Base-by-base conservation (phyloP, 805 yeast genomes). In the Pichia paraexigua region DNA sequence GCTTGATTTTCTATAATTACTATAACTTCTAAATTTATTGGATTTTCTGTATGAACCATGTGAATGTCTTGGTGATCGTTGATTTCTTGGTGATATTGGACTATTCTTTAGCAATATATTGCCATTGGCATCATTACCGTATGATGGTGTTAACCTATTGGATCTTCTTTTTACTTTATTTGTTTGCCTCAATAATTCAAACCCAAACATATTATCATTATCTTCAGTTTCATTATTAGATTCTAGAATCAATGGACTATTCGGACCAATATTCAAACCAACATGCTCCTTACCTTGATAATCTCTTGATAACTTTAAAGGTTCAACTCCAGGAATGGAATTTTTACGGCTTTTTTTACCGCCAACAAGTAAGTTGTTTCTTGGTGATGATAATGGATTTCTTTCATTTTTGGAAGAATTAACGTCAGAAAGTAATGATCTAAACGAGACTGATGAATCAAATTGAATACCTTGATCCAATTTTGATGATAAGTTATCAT, bases 371-470 rank as follows among this genome's bases (percentile, higher is more conserved):
- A 24, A 27, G 17, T 18, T 51, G 18, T 43, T 54, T 39, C 54
- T 47, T 9, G 57, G 51, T 3, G 58, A 45, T 52, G 46, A 47
- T 28, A 55, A 12, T 3, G 17, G 7, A 13, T 12, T 30, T 24
- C 52, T 45, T 20, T 50, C 50, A 8, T 27, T 43, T 11, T 45
- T 50, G 41, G 55, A 50, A 20, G 51, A 56, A 10, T 51, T 57
- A 18, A 65, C 59, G 43, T 56, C 59, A 1, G 52, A 55, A 30
- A 53, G 44, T 25, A 53, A 48, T 15, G 58, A 87, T 62, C 83
- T 83, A 73, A 88, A 88, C 3, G 95, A 86, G 0, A 87, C 75
- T 47, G 83, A 83, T 0, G 95, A 85, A 15, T 66, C 48, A 45
- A 64, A 62, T 24, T 60, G 63, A 8, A 30, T 30, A 30, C n/a